Conservation (phyloP, 805 yeast species). For the Hyphopichia homilentoma region DNA sequence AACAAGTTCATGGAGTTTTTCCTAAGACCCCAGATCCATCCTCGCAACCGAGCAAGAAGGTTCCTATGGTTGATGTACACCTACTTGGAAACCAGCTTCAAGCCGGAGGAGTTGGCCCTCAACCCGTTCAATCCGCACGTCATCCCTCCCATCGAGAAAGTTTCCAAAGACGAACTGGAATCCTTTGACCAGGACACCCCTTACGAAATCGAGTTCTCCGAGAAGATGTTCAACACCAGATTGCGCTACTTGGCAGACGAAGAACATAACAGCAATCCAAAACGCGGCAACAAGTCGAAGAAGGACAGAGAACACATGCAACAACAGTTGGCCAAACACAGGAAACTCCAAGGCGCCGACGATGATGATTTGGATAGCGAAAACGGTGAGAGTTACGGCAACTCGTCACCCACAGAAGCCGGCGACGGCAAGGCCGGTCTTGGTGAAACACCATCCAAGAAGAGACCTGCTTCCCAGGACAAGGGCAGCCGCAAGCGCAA, state of each 20-base stretch:
- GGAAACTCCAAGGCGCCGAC: slow-evolving; percentile 1
- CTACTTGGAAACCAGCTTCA: slow-evolving; percentile 69
- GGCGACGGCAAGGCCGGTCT: too few species aligned
- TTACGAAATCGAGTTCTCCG: slow-evolving; percentile 45
- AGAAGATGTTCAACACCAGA: slow-evolving; percentile 45
- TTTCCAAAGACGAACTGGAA: slow-evolving; percentile 22
- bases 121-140: slow-evolving; percentile 56
- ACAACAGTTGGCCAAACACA: background rate
- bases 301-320: slow-evolving; percentile 14
- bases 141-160: slow-evolving; percentile 35
- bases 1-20: slow-evolving; percentile 70
- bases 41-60: slow-evolving; percentile 63
- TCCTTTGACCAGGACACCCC: slow-evolving; percentile 46
- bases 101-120: slow-evolving; percentile 41
- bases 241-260: slow-evolving; percentile 37
- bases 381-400: background rate
- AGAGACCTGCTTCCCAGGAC: slow-evolving; percentile 2
- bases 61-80: slow-evolving; percentile 83
- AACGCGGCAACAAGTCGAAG: slow-evolving; percentile 27
- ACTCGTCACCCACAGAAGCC: too few species aligned
- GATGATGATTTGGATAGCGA: slow-evolving; percentile 1
- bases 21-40: slow-evolving; percentile 56
- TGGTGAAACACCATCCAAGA: slow-evolving; percentile 5
- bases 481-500: slow-evolving; percentile 1
- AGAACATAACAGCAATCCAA: slow-evolving; percentile 29